A percentile compares a stretch with the other conserved stretches of the same genome.
Conservation (phyloP, 2,329 filamentous ascomycete species). For the Emmonsia crescens region DNA sequence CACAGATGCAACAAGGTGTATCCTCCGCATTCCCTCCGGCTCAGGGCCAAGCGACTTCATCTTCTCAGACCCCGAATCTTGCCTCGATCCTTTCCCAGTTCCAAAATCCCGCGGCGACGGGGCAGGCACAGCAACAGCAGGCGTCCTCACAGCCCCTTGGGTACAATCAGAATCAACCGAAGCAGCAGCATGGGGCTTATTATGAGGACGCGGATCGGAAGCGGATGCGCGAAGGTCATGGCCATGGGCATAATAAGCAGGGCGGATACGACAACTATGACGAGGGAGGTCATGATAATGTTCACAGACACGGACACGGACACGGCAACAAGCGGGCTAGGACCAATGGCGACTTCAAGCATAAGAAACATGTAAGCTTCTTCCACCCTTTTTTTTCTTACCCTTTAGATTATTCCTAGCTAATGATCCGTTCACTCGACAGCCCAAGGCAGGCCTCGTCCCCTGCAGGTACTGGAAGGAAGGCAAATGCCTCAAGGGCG, state of each 20-base stretch:
- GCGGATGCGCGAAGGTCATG: conserved; percentile 26
- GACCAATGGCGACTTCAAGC: conserved; percentile 20
- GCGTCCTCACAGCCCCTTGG: background rate
- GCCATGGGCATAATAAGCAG: background rate
- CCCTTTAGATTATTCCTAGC: background rate
- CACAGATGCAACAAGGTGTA: conserved; percentile 25
- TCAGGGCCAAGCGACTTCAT: conserved; percentile 4
- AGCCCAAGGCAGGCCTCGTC: conserved; percentile 36
- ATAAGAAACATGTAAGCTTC: conserved; percentile 28
- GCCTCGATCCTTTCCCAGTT: conserved; percentile 13
- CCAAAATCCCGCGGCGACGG: conserved; percentile 26
- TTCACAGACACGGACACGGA: conserved; percentile 16
- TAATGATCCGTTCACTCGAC: background rate
- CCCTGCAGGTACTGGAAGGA: conserved; percentile 45
- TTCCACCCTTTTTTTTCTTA: background rate
- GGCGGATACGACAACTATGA: conserved; percentile 24
- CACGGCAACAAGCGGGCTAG: conserved; percentile 26
- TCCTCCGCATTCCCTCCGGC: conserved; percentile 13
- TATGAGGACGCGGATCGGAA: conserved; percentile 31
- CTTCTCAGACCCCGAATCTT: conserved; percentile 11
- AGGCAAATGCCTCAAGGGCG: conserved; percentile 44
- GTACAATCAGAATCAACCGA: conserved; percentile 7
- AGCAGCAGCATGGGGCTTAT: conserved; percentile 13
- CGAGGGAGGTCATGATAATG: conserved; percentile 18
- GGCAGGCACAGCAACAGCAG: conserved; percentile 12